Evolutionary conservation across 768 basidiomycete genomes (phyloP), one percentile per base, ranked within the genome.

Genomic region (Clathrus columnatus): DNA sequence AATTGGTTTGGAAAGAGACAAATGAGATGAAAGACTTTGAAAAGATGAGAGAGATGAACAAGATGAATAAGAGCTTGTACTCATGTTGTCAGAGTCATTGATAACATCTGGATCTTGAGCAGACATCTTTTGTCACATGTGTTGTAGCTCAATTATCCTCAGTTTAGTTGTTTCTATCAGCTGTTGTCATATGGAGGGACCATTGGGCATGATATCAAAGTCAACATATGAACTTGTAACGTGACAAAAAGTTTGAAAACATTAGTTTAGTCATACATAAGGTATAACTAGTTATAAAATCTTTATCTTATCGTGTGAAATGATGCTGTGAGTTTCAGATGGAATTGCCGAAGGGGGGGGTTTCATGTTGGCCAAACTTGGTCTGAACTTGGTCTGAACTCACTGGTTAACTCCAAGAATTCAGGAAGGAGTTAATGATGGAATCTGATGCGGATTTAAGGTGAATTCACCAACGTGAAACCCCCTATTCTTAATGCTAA

Each of bases 1-100:
- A 5, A 52, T 26, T 18, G 49, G 27, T 45, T 61, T 59, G n/a
- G 36, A 36, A 8, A 36, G 10, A n/a, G 36, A 36, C n/a, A n/a
- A 36, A 5, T 14, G 2, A 5, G 36, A 36, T 36, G 36, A 36
- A 36, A 36, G 7, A 36, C 14, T 14, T n/a, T 14, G 2, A 36
- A n/a, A 14, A 36, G 36, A 14, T 11, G 36, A 36, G n/a, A 36
- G 36, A 8, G 36, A 36, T 36, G 36, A 36, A 36, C 11, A n/a
- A 8, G 36, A 36, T 11, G 36, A 36, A 11, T 14, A n/a, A 14
- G 36, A 36, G 36, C 36, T 36, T n/a, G n/a, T n/a, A n/a, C 36
- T 36, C 36, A 36, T 36, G 36, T 4, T 36, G 2, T 36, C 36
- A 14, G 36, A 36, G 36, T 36, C 36, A 36, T 8, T 5, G 10